Evolutionary conservation across 176 grass and related monocot species (phyloP).

Genomic region (Otatea glauca): DNA sequence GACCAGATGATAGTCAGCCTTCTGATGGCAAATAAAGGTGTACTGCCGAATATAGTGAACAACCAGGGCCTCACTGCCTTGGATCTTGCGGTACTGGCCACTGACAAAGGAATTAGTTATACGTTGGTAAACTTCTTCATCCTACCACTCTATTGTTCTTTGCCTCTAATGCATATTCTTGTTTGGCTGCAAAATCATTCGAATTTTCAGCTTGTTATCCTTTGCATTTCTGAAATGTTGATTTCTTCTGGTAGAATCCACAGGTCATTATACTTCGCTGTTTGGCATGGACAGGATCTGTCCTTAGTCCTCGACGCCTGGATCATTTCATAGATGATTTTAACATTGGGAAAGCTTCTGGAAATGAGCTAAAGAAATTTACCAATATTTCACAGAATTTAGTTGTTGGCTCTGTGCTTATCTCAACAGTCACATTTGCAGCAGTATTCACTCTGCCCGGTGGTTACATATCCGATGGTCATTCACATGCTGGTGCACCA

Average conservation of each 20-base stretch:
- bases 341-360: constrained; percentile 47
- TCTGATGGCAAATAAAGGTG: constrained; percentile 51
- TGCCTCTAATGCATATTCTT: constrained; percentile 27
- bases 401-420: constrained; percentile 52
- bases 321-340: constrained; percentile 61
- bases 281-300: constrained; percentile 65
- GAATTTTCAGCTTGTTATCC: neutral
- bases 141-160: constrained; percentile 2
- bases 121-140: constrained; percentile 52
- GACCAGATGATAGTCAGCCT: constrained; percentile 61
- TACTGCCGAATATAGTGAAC: constrained; percentile 66
- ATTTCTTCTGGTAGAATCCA: constrained; percentile 65
- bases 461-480: constrained; percentile 54
- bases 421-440: constrained; percentile 66
- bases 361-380: constrained; percentile 60
- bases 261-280: constrained; percentile 68
- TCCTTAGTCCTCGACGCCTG: constrained; percentile 59
- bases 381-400: constrained; percentile 56
- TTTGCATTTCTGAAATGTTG: constrained; percentile 57
- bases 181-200: neutral
- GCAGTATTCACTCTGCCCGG: constrained; percentile 59
- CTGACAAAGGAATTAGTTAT: constrained; percentile 57
- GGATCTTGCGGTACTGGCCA: constrained; percentile 66
- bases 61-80: constrained; percentile 62
- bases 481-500: constrained; percentile 55